These are phyloP conservation scores for Raddia distichophylla DNA, from an alignment of 176 grass and related monocot genomes.

Conservation along the genomic window DNA sequence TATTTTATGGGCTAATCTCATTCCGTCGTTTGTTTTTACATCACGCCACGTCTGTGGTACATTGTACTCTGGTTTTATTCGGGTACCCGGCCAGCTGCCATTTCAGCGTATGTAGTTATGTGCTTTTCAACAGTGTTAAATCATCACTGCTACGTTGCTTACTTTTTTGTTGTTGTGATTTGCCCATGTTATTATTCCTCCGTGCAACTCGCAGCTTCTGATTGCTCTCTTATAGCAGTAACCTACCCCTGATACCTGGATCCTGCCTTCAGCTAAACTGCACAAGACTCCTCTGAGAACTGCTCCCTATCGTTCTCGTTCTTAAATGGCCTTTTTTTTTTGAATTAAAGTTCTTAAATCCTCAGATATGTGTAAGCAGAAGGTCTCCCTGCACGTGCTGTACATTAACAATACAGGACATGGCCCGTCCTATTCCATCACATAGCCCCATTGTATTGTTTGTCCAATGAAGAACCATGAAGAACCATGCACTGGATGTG, in stretches of 20 bases:
- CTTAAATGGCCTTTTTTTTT: not conserved
- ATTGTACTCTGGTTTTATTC: too few species aligned
- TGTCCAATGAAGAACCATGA: not conserved
- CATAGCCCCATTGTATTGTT: not conserved
- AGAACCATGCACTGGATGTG: not conserved
- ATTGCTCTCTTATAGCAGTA: slow-evolving; percentile 19
- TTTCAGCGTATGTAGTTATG: too few species aligned
- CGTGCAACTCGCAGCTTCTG: not conserved
- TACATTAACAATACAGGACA: slow-evolving; percentile 34
- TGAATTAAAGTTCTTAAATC: not conserved
- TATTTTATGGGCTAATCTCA: not conserved
- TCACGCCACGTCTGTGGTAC: not conserved
- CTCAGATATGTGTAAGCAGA: slow-evolving; percentile 15
- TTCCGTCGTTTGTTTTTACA: not conserved
- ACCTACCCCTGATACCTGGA: not conserved
- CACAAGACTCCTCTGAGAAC: not conserved
- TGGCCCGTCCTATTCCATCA: not conserved
- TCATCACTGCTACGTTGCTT: not conserved
- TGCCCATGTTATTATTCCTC: not conserved
- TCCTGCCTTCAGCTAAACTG: not conserved
- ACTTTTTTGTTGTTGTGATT: not conserved
- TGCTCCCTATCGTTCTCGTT: not conserved
- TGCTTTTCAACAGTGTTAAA: not conserved
- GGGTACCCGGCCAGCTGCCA: too few species aligned
- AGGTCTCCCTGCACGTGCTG: slow-evolving; percentile 30